Evolutionary conservation across 1,284 basidiomycete species (phyloP), one percentile per base, ranked within the genome.

Genomic region (Agroathelia rolfsii): DNA sequence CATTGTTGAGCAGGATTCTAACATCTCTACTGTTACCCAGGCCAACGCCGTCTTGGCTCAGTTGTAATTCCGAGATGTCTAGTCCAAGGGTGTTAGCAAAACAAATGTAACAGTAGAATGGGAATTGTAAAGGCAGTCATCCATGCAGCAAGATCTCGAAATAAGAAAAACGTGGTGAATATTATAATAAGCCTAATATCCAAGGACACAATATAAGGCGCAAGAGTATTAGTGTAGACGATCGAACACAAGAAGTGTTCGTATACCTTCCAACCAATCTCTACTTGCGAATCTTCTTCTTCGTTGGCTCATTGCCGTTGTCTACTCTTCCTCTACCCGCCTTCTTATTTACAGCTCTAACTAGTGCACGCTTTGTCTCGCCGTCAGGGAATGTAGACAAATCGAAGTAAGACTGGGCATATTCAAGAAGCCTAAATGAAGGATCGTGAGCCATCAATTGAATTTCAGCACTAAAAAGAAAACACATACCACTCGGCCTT

Each of bases 401-500:
- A 45, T 76, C 68, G 47, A 64, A 85, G 59, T 83, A 84, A 9
- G 54, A 46, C 1, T 66, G 56, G 0, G 78, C 75, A 44, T 66
- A 73, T 45, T 81, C 76, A 31, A 82, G 55, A 15, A 84, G 54
- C 73, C 66, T 68, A 34, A 12, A 23, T n/a, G 32, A 24, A 23
- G 8, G 13, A 22, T 9, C 11, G 20, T 31, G 13, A 13, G 18
- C 2, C 28, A 53, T 58, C 8, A 35, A 71, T 69, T 68, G 27
- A 72, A 78, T 7, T 83, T 60, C 79, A 85, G 83, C 4, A 79
- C 76, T n/a, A 30, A 24, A 5, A 26, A 24, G 23, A 18, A 25
- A 14, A 43, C 1, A 53, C 72, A 20, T 51, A 86, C 89, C 95
- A 97, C 50, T 96, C 92, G 2, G 84, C 73, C 48, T 75, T 69